Evolutionary conservation across 768 basidiomycete species (phyloP).

Genomic region (Guyanaporus albipodus): DNA sequence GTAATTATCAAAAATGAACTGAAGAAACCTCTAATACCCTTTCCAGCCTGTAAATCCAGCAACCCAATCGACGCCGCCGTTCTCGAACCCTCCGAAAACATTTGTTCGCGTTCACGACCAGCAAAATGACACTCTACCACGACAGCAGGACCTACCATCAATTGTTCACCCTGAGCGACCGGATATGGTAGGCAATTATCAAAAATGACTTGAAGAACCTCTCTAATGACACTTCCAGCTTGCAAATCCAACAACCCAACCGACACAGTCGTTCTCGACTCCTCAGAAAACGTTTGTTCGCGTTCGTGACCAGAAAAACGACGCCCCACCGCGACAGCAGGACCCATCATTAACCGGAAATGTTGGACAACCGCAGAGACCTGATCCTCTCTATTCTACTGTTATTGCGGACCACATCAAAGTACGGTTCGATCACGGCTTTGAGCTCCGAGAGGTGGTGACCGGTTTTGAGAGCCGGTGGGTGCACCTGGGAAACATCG

Average conservation of each 20-base stretch:
- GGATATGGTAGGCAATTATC: slow-evolving; percentile 9
- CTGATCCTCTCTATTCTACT: slow-evolving; percentile 24
- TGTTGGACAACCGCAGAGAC: slow-evolving; percentile 5
- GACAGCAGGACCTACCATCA: not conserved
- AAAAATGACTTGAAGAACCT: not conserved
- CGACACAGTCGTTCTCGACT: not conserved
- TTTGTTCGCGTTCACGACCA: not conserved
- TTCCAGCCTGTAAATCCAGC: not conserved
- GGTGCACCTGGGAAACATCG: slow-evolving; percentile 53
- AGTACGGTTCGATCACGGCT: slow-evolving; percentile 57
- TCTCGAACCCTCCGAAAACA: not conserved
- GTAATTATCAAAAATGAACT: not conserved
- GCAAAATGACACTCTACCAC: not conserved
- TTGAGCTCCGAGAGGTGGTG: slow-evolving; percentile 48
- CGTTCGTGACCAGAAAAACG: not conserved
- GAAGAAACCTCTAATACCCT: not conserved
- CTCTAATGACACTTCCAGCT: slow-evolving; percentile 3
- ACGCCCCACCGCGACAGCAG: not conserved
- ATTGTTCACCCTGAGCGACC: no score
- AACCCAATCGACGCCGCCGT: not conserved
- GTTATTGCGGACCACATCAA: slow-evolving; percentile 52
- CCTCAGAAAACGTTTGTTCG: not conserved
- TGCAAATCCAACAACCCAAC: not conserved
- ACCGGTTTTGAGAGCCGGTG: slow-evolving; percentile 72
- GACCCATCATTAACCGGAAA: slow-evolving; percentile 1